A percentile compares a stretch with the other conserved stretches of the same genome.
Conservation (phyloP, 208 protist species). For the Leishmania tarentolae region DNA sequence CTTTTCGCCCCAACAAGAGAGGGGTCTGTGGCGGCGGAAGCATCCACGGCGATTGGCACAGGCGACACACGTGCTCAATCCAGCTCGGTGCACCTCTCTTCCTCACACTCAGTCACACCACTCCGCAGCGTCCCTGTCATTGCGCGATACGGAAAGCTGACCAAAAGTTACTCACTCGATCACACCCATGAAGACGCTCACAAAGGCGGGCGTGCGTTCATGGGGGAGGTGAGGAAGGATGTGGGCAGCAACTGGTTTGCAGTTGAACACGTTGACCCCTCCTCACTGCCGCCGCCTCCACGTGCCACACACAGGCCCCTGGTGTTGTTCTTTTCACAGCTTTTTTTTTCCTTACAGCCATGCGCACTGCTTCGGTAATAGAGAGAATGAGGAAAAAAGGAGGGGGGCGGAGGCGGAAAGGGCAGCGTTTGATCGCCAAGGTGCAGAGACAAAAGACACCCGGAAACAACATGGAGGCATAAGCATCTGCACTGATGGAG, state of each 20-base stretch:
- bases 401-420: background rate
- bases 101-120: background rate
- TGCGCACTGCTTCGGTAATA: background rate
- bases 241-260: background rate
- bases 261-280: background rate
- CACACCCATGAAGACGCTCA: background rate
- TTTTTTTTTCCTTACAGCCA: background rate
- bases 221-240: background rate
- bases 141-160: background rate
- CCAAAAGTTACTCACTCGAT: background rate
- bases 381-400: background rate
- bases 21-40: background rate
- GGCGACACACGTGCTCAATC: background rate
- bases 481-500: background rate
- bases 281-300: background rate
- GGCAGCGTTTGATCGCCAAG: background rate
- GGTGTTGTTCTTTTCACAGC: background rate
- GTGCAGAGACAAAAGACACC: background rate
- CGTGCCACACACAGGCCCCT: background rate
- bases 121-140: background rate
- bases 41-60: background rate
- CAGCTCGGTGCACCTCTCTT: background rate
- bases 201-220: background rate
- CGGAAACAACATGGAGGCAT: background rate
- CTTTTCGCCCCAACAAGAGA: background rate